Percentiles rank a stretch among this genome's conserved stretches.
Conservation (phyloP, 2,329 filamentous ascomycete genomes). For the Talaromyces sp. region DNA sequence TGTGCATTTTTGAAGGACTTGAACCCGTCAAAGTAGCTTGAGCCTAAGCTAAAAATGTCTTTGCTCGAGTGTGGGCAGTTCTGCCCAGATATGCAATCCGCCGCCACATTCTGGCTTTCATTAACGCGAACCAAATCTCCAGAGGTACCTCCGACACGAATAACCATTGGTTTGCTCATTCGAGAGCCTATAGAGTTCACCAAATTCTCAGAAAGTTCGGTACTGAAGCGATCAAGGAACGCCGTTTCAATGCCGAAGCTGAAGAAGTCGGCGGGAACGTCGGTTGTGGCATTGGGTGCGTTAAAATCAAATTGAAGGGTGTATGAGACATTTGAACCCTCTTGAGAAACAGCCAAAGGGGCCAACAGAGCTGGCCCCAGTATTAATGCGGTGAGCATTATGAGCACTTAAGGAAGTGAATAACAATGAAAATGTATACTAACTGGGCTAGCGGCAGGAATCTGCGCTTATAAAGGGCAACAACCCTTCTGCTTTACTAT, state of each 20-base stretch:
- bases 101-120: neutral
- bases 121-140: constrained; percentile 11
- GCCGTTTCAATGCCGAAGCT: constrained; percentile 13
- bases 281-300: constrained; percentile 1
- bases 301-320: neutral
- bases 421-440: no score
- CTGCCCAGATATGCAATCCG: neutral
- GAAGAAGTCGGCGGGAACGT: constrained; percentile 11
- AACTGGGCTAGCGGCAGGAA: no score
- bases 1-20: constrained; percentile 6
- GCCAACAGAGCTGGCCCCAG: no score
- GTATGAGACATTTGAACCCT: neutral
- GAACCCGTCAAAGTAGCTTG: constrained; percentile 15
- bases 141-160: constrained; percentile 20
- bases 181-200: constrained; percentile 10
- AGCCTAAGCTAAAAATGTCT: constrained; percentile 10
- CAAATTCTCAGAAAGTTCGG: constrained; percentile 12
- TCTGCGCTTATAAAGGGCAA: no score
- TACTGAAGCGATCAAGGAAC: constrained; percentile 5
- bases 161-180: constrained; percentile 16
- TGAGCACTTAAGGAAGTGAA: no score
- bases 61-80: constrained; percentile 1
- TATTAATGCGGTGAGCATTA: no score
- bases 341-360: no score
- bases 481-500: no score